These are phyloP conservation scores for Solanum rostratum DNA, from an alignment of 257 asterid species.

Conservation along the genomic window DNA sequence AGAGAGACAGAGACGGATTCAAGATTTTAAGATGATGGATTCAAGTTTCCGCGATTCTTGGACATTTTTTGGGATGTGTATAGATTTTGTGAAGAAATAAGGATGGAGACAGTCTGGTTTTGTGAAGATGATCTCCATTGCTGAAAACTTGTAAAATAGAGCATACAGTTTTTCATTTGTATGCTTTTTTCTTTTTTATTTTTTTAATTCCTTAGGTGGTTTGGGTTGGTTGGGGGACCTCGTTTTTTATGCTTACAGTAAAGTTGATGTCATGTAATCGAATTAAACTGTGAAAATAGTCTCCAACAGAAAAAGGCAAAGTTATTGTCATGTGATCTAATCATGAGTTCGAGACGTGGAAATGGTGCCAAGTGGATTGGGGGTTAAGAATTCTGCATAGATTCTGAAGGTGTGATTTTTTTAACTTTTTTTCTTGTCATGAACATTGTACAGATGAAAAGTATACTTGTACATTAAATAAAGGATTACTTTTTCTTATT, in stretches of 20 bases:
- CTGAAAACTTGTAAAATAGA: background rate
- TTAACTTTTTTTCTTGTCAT: background rate
- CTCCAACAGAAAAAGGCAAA: no score
- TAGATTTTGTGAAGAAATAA: background rate
- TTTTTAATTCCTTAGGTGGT: background rate
- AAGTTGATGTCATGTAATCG: background rate
- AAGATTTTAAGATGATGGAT: background rate
- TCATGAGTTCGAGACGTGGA: background rate
- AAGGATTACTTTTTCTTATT: background rate
- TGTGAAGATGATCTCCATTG: background rate
- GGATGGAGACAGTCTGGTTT: background rate
- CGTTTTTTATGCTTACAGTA: background rate
- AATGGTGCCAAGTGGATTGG: no score
- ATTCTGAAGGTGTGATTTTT: background rate
- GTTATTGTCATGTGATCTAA: no score
- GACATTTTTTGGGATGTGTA: background rate
- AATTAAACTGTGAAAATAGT: accelerated
- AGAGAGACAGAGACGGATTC: background rate
- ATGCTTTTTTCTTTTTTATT: background rate
- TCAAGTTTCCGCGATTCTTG: background rate
- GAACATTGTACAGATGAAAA: background rate
- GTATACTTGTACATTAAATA: background rate
- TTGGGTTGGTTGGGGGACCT: background rate
- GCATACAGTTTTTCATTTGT: background rate
- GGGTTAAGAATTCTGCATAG: background rate